Conservation (phyloP, 129 eudicot species). For the Glebionis coronaria region DNA sequence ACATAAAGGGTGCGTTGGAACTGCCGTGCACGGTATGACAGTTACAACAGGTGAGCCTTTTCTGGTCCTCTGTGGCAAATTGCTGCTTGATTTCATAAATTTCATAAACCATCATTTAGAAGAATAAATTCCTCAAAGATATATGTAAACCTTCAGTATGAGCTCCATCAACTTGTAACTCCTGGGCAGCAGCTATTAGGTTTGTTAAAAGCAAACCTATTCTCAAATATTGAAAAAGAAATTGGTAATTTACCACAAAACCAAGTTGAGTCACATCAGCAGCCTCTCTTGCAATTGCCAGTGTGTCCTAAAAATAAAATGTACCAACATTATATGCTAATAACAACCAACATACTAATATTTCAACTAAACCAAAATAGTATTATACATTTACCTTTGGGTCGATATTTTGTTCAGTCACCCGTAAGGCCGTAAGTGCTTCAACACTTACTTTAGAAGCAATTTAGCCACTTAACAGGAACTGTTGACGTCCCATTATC, state of each 20-base stretch:
- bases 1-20: constrained; percentile 63
- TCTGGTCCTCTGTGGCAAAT: constrained; percentile 64
- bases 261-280: constrained; percentile 92
- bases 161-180: constrained; percentile 92
- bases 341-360: not conserved
- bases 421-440: constrained; percentile 93
- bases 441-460: constrained; percentile 98
- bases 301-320: constrained; percentile 49
- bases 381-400: constrained; percentile 55
- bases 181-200: constrained; percentile 36
- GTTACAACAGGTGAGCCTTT: constrained; percentile 88
- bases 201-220: not conserved
- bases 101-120: constrained; percentile 99
- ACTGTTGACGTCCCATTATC: constrained; percentile 44
- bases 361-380: not conserved
- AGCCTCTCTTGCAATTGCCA: constrained; percentile 95
- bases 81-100: constrained; percentile 61
- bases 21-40: constrained; percentile 90
- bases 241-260: constrained; percentile 62
- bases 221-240: not conserved
- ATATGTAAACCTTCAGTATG: constrained; percentile 77
- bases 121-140: constrained; percentile 76
- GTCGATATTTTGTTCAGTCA: constrained; percentile 78
- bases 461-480: constrained; percentile 77
- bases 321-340: constrained; percentile 13